Conservation (phyloP, 257 asterid genomes). For the Solanum lycopersicoides region DNA sequence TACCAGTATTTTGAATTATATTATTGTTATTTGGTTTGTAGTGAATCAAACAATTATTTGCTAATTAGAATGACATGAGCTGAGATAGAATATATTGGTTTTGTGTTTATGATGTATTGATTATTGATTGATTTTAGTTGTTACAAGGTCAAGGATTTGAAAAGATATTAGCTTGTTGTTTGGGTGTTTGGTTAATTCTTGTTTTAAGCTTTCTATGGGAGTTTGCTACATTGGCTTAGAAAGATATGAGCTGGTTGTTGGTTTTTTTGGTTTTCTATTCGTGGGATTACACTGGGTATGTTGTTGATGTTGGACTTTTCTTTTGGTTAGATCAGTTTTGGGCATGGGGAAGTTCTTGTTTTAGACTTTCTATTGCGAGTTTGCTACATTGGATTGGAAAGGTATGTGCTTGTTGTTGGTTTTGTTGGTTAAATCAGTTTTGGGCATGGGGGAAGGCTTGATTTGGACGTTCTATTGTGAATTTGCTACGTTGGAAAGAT, state of each 20-base stretch:
- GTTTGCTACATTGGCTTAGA: not conserved
- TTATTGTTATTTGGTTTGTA: not conserved
- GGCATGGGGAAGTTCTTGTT: not conserved
- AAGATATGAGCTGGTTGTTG: not conserved
- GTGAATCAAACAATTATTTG: not conserved
- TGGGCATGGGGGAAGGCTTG: not conserved
- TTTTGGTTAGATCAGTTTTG: not conserved
- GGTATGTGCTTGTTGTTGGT: not conserved
- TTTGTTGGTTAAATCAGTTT: not conserved
- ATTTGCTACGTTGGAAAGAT: not conserved
- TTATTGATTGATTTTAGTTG: not conserved
- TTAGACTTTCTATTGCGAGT: not conserved
- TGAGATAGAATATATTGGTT: not conserved
- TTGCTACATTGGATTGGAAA: not conserved
- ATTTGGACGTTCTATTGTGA: not conserved
- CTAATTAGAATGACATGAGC: not conserved
- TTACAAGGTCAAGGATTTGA: not conserved
- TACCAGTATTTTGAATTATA: not conserved
- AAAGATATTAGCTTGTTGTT: not conserved
- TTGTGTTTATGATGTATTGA: not conserved
- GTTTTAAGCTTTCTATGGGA: not conserved
- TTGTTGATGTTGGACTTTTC: not conserved
- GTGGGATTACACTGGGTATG: not conserved
- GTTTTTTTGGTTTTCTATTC: not conserved
- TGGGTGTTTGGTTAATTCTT: not conserved